Percentiles rank a stretch among this genome's conserved stretches.
phyloP scores from a whole-genome alignment of 768 basidiomycete species.

The Boletales sp. region DNA sequence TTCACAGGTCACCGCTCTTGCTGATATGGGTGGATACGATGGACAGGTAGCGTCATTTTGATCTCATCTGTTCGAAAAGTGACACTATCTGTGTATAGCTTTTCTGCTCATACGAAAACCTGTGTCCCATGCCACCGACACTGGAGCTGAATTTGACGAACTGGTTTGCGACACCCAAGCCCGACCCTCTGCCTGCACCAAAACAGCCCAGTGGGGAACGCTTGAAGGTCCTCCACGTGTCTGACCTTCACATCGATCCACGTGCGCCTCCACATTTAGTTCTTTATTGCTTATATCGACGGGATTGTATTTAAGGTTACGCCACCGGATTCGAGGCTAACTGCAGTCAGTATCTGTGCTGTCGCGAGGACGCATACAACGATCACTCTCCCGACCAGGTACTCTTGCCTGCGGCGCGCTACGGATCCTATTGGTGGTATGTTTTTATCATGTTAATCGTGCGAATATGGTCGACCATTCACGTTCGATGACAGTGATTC shows the following conservation, averaged over 20 bases:
- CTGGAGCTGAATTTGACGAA: conserved; percentile 40
- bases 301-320: conserved; percentile 43
- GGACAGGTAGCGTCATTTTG: conserved; percentile 36
- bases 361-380: conserved; percentile 51
- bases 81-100: background rate
- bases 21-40: conserved; percentile 46
- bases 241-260: conserved; percentile 50
- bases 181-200: conserved; percentile 39
- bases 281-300: background rate
- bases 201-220: conserved; percentile 42
- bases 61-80: background rate
- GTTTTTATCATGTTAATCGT: background rate
- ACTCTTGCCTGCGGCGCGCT: conserved; percentile 58
- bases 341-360: conserved; percentile 62
- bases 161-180: conserved; percentile 54
- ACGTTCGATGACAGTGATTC: conserved; percentile 43
- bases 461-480: background rate
- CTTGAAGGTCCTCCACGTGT: conserved; percentile 47
- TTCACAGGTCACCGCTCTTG: conserved; percentile 46
- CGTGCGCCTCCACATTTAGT: conserved; percentile 29
- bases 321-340: conserved; percentile 68
- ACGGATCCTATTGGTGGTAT: conserved; percentile 40
- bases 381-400: conserved; percentile 42
- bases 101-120: conserved; percentile 37
- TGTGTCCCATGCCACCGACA: conserved; percentile 39